Conservation (phyloP, 495 filamentous ascomycete genomes). For the Penicillium bialowiezense region DNA sequence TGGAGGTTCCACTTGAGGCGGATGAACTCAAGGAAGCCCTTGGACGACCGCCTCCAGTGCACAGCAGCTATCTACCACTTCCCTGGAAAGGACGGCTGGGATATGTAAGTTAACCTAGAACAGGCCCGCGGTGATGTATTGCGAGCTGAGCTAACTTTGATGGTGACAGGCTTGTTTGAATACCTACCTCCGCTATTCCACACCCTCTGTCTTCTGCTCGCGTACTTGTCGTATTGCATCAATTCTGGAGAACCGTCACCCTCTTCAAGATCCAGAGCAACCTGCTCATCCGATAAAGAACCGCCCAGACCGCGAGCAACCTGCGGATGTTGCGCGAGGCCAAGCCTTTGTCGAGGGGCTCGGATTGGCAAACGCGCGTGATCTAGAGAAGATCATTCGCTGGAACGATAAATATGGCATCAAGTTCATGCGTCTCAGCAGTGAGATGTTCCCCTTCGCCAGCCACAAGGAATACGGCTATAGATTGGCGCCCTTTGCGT, state of each 20-base stretch:
- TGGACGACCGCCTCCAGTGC: constrained; percentile 70
- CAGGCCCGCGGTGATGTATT: background rate
- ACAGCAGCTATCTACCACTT: constrained; percentile 82
- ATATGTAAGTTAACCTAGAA: constrained; percentile 61
- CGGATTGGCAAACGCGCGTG: constrained; percentile 76
- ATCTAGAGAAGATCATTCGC: constrained; percentile 78
- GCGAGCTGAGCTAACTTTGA: constrained; percentile 14
- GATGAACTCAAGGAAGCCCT: constrained; percentile 49
- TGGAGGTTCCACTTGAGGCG: constrained; percentile 37
- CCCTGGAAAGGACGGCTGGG: constrained; percentile 93
- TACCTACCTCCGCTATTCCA: constrained; percentile 85
- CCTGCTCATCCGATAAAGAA: constrained; percentile 81
- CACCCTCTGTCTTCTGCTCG: constrained; percentile 85
- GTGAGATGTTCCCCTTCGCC: constrained; percentile 96
- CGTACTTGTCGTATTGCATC: constrained; percentile 89
- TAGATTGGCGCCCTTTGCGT: constrained; percentile 80
- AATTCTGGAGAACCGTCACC: constrained; percentile 84
- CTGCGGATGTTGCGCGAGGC: constrained; percentile 60
- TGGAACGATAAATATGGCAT: constrained; percentile 96
- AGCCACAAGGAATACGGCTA: constrained; percentile 87
- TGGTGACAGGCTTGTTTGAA: constrained; percentile 73
- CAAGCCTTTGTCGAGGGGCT: constrained; percentile 72
- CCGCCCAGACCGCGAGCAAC: constrained; percentile 68
- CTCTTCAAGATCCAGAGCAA: constrained; percentile 67
- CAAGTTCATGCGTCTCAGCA: constrained; percentile 87